Base-by-base conservation (phyloP, 2,329 filamentous ascomycete genomes). In the Nothomitra cinnamomea region DNA sequence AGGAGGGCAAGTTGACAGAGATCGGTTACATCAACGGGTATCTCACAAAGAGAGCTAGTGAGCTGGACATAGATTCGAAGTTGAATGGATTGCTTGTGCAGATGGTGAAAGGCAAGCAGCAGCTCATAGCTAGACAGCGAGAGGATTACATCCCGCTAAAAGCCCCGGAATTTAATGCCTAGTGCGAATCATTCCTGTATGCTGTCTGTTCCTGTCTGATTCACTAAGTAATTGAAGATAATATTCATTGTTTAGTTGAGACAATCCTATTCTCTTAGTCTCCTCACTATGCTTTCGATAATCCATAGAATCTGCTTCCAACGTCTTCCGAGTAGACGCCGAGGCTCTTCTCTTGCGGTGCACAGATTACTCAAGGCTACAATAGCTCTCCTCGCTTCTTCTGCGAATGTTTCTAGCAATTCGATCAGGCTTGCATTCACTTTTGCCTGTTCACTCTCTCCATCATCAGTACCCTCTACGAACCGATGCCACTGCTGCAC, bases 11-110 rank as follows among this genome's bases (percentile, higher is more conserved):
- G 56, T 68, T 72, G 55, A 87, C 86, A 0, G 87, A 95, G 61
- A 77, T 95, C 41, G 79, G 89, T 47, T 94, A 83, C 61, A 77
- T 90, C 59, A 95, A 94, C 64, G 90, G 89, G 0, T 98, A 90
- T 69, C 83, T 98, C 56, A 74, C 94, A 32, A 74, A 72, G 51
- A 76, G 83, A 41, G 92, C 85, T 0, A 74, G 78, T 60, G 77
- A 85, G 63, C 61, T 89, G 56, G 85, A 86, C 1, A 71, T 95
- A n/a, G 71, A 77, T 51, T 81, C 81, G 61, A 77, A 79, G 10
- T 72, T 82, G 57, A 92, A 94, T 63, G 80, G 82, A 60, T 76
- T 85, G 72, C 70, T 94, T 42, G 70, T 83, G 65, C 72, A 81
- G 53, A 68, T 88, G 68, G 80, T 95, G 50, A 80, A 84, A 62